Evolutionary conservation across 2,329 filamentous ascomycete species (phyloP).

Genomic region (Clonostachys rhizophaga): DNA sequence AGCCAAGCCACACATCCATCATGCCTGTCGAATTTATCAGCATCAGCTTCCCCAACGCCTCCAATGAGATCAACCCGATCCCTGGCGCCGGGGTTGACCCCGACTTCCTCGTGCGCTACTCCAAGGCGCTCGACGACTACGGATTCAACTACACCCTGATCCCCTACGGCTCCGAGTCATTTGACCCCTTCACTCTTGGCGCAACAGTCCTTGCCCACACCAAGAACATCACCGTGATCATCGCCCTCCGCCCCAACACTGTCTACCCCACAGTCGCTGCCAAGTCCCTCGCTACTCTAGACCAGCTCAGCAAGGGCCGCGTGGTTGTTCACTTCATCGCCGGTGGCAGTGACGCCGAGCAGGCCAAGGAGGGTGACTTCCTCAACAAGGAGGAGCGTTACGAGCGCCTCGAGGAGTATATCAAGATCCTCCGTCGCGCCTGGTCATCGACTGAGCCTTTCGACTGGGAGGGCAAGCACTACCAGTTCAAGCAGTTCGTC

Average conservation of each 20-base stretch:
- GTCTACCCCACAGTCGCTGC: constrained; percentile 58
- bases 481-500: constrained; percentile 53
- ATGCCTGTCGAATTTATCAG: constrained; percentile 51
- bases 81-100: constrained; percentile 47
- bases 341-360: constrained; percentile 55
- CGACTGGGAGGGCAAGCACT: constrained; percentile 57
- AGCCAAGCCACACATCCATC: no score
- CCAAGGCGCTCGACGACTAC: constrained; percentile 53
- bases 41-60: constrained; percentile 50
- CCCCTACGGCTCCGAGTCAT: constrained; percentile 49
- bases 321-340: constrained; percentile 61
- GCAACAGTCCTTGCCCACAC: constrained; percentile 52
- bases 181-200: constrained; percentile 42
- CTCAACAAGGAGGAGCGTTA: constrained; percentile 53
- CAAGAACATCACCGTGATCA: constrained; percentile 56
- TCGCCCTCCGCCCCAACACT: constrained; percentile 53
- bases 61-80: constrained; percentile 49
- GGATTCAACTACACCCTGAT: constrained; percentile 58
- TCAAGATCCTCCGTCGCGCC: constrained; percentile 52
- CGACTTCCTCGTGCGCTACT: constrained; percentile 51
- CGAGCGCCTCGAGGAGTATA: constrained; percentile 55
- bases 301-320: constrained; percentile 52
- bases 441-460: constrained; percentile 54
- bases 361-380: constrained; percentile 57
- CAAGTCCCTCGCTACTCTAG: constrained; percentile 56